Conservation (phyloP, 257 asterid genomes). For the Fraxinus excelsior region DNA sequence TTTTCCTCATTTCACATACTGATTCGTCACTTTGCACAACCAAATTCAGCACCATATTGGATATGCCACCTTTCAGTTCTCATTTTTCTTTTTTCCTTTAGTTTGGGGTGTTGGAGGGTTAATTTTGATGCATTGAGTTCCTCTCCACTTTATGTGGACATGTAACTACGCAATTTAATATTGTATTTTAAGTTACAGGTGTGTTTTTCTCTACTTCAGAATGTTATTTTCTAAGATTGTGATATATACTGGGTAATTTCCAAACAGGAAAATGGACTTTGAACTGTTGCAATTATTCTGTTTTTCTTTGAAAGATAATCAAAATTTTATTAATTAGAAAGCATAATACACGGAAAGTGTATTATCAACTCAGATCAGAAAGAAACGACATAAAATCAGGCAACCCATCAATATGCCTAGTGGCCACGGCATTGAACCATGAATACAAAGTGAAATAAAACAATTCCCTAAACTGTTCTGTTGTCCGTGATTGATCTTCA, state of each 20-base stretch:
- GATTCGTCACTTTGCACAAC: background rate
- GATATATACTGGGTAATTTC: background rate
- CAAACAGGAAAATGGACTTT: background rate
- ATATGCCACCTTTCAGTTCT: background rate
- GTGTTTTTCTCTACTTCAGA: background rate
- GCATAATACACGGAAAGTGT: too few species aligned
- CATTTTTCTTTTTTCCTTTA: background rate
- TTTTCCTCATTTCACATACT: background rate
- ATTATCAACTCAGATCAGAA: too few species aligned
- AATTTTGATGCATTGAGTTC: background rate
- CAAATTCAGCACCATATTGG: background rate
- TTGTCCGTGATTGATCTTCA: too few species aligned
- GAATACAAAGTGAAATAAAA: too few species aligned
- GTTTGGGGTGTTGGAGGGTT: background rate
- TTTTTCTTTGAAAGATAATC: too few species aligned
- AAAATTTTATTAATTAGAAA: too few species aligned
- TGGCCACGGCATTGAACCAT: too few species aligned
- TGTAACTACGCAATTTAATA: background rate
- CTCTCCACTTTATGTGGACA: background rate
- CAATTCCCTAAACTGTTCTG: too few species aligned
- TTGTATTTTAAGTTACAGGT: background rate
- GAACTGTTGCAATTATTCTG: background rate
- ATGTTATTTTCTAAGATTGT: background rate
- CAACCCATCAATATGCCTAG: too few species aligned
- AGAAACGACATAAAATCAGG: too few species aligned